Evolutionary conservation across 2,329 filamentous ascomycete species (phyloP), one percentile per base, ranked within the genome.

Genomic region (Calonectria naviculata): DNA sequence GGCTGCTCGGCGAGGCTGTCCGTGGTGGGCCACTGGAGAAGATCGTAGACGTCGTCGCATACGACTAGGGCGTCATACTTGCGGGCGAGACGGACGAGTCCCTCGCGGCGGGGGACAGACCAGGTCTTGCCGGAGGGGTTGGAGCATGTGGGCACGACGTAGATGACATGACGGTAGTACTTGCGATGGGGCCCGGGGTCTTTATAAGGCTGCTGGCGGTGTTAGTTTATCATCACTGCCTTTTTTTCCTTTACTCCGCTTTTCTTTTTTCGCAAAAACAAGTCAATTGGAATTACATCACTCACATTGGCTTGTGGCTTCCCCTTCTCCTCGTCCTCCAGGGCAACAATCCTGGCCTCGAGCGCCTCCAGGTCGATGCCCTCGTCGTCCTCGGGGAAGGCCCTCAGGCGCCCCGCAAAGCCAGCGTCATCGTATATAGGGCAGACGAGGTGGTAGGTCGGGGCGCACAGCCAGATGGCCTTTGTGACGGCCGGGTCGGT

Each of bases 21-120:
- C 47, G 73, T 70, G 52, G 52, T 58, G 29, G 90, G 89, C 94
- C 95, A 98, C 80, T 95, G 93, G 6, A 98, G 87, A 75, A 96
- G 93, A 81, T 98, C 96, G 80, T 99, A 99, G 12, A 98, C 95
- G 81, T 99, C 97, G 83, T 98, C 96, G 60, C 90, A 90, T 31
- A 98, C 88, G 67, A 98, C 83, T n/a, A 98, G 88, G 8, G 94
- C 94, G 81, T 98, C 92, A 80, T 93, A 91, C 70, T 91, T 87
- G 68, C 96, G 89, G 0, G 96, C 96, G 8, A 98, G 83, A n/a
- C 86, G 85, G 28, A 98, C 91, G 5, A 98, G 87, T 13, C 86
- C 86, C 73, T 91, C 84, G 4, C 97, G 89, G 31, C 93, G 89
- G 21, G 83, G 80, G 4, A 95, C 82, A 17, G 92, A 91, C 92